Conservation (phyloP, 1,284 basidiomycete species). For the Coniferiporia weirii region DNA sequence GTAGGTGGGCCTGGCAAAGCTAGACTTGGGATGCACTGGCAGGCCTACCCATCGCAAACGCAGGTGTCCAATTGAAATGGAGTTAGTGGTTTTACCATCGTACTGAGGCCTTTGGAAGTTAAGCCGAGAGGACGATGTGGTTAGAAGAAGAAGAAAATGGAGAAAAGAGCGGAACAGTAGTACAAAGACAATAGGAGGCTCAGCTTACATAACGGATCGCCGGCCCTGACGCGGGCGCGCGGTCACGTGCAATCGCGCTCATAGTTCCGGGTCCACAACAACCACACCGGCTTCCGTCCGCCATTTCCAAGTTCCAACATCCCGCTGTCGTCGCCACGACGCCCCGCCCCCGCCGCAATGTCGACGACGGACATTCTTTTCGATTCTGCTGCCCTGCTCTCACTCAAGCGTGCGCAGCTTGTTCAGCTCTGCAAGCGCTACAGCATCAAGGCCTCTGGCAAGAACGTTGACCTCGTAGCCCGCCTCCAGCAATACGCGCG, state of each 20-base stretch:
- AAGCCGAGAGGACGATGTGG: background rate
- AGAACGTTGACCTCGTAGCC: constrained; percentile 66
- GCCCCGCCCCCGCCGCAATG: constrained; percentile 30
- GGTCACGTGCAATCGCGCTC: background rate
- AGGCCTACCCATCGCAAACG: no score
- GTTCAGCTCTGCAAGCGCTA: constrained; percentile 78
- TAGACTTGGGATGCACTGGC: no score
- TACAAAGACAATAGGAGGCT: background rate
- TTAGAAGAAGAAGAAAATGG: background rate
- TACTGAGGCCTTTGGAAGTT: background rate
- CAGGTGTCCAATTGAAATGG: no score
- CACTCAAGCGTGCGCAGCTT: constrained; percentile 74
- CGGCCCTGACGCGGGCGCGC: background rate
- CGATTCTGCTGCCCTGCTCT: constrained; percentile 73
- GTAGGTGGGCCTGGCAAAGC: no score
- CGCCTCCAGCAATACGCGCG: constrained; percentile 60
- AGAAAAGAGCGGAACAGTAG: background rate
- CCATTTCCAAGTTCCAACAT: no score
- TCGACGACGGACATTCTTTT: constrained; percentile 72
- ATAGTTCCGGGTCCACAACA: background rate
- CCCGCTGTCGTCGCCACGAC: no score
- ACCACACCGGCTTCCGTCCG: no score
- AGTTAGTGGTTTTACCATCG: no score
- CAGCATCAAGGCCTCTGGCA: constrained; percentile 68
- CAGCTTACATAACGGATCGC: background rate